A percentile compares a stretch with the other conserved stretches of the same genome.
Conservation (phyloP, 2,329 filamentous ascomycete genomes). For the Pseudogymnoascus verrucosus region DNA sequence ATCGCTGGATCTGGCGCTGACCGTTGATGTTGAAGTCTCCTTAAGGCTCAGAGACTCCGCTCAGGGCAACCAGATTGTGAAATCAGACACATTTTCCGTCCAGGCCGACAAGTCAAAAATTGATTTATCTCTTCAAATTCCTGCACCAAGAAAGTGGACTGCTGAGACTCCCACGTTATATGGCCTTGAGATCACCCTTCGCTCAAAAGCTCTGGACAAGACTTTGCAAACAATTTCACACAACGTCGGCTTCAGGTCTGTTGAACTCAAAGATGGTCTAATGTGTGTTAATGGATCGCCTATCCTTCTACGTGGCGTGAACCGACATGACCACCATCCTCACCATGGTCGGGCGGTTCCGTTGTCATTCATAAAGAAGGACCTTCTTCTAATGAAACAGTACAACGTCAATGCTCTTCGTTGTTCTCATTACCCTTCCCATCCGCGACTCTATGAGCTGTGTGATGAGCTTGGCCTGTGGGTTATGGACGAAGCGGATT, state of each 20-base stretch:
- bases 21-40: slow-evolving; percentile 31
- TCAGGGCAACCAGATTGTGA: slow-evolving; percentile 10
- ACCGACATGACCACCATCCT: slow-evolving; percentile 65
- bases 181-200: slow-evolving; percentile 38
- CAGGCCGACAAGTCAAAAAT: not conserved
- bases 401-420: slow-evolving; percentile 66
- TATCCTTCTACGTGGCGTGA: slow-evolving; percentile 56
- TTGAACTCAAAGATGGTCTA: slow-evolving; percentile 53
- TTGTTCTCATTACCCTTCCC: slow-evolving; percentile 60
- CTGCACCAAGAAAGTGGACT: slow-evolving; percentile 57
- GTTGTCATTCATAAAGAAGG: slow-evolving; percentile 47
- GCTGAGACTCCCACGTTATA: slow-evolving; percentile 60
- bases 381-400: slow-evolving; percentile 59
- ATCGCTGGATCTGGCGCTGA: slow-evolving; percentile 35
- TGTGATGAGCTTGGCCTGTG: slow-evolving; percentile 60
- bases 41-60: slow-evolving; percentile 14
- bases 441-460: slow-evolving; percentile 50
- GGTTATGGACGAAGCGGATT: slow-evolving; percentile 46
- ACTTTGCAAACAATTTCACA: slow-evolving; percentile 29
- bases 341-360: slow-evolving; percentile 44
- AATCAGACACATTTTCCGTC: slow-evolving; percentile 4
- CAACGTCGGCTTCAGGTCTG: slow-evolving; percentile 53
- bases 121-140: slow-evolving; percentile 27
- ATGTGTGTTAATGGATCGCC: slow-evolving; percentile 55
- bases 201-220: slow-evolving; percentile 28